Base-by-base conservation (phyloP, 2,329 filamentous ascomycete species). In the Tolypocladium capitatum region DNA sequence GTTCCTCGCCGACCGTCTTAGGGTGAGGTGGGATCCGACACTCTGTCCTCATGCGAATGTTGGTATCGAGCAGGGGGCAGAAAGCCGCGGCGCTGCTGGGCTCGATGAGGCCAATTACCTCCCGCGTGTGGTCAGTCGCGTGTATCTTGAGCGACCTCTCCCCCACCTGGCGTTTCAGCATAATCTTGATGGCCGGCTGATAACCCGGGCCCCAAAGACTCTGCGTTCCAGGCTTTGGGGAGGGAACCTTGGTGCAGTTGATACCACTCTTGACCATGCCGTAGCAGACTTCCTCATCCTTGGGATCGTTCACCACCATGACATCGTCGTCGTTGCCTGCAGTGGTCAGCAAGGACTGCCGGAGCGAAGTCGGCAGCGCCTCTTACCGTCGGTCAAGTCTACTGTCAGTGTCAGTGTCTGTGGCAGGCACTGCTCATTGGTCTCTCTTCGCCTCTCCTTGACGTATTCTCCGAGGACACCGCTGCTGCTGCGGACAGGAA, bases 71-170 rank as follows among this genome's bases (percentile, higher is more conserved):
- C 1, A 96, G 67, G 8, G 81, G 83, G 8, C 78, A 78, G 9
- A 97, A 71, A 7, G 77, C 86, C 20, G 70, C 65, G 0, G 88
- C 79, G 16, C 81, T 81, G 54, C 73, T 76, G 40, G 71, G 56
- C 56, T 94, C 87, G 5, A 97, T 66, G n/a, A 74, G 74, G 14
- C 87, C 92, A 58, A 96, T 90, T 31, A 83, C 76, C 35, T 74
- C 73, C 4, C 80, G 76, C 1, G 79, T 81, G 52, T 83, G 74
- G 60, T 97, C 91, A 35, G 80, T 75, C 10, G 88, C 83, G 47
- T 84, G 74, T 45, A 96, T 88, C 18, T 72, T 74, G 40, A 75
- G 71, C 13, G 73, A 73, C 43, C 64, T 65, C 40, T 80, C 75
- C 21, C 75, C 74, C 3, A 70, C 67, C 46, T 72, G 70, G 38